Evolutionary conservation across 495 filamentous ascomycete species (phyloP).

Genomic region (Penicillium maclennaniae): DNA sequence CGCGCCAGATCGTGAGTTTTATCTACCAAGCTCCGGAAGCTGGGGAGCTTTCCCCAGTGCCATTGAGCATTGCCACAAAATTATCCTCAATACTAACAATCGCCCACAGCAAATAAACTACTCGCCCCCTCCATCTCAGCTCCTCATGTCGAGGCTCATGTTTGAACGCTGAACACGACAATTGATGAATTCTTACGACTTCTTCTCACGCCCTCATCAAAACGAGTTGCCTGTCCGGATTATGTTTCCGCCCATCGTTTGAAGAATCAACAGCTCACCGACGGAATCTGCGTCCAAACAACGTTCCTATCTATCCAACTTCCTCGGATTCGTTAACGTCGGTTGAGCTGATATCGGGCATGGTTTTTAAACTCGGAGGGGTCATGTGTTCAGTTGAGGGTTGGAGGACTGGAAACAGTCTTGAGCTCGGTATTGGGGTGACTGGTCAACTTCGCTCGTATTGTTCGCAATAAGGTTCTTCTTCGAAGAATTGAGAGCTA

Average conservation of each 20-base stretch:
- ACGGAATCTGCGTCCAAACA: slow-evolving; percentile 38
- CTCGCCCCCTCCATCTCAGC: slow-evolving; percentile 60
- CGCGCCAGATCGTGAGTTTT: slow-evolving; percentile 77
- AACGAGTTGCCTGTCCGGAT: slow-evolving; percentile 27
- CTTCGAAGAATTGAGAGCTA: slow-evolving; percentile 22
- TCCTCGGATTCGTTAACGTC: slow-evolving; percentile 29
- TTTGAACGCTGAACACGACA: slow-evolving; percentile 48
- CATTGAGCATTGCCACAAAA: neutral
- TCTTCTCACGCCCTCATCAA: slow-evolving; percentile 29
- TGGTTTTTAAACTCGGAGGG: slow-evolving; percentile 26
- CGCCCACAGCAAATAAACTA: slow-evolving; percentile 70
- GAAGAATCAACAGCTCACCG: slow-evolving; percentile 24
- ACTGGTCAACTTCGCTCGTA: slow-evolving; percentile 39
- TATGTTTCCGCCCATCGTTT: slow-evolving; percentile 20
- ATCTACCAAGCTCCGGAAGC: neutral
- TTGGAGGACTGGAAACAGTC: slow-evolving; percentile 28
- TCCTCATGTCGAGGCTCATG: slow-evolving; percentile 40
- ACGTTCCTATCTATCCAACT: slow-evolving; percentile 20
- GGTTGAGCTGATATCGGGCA: slow-evolving; percentile 17
- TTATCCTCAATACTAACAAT: slow-evolving; percentile 24
- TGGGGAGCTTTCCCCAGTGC: slow-evolving; percentile 5
- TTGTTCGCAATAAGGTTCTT: slow-evolving; percentile 11
- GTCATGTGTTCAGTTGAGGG: slow-evolving; percentile 40
- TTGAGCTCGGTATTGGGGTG: slow-evolving; percentile 30
- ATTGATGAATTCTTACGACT: slow-evolving; percentile 36